Conservation (phyloP, 2,329 filamentous ascomycete species). For the Gliomastix tumulicola region DNA sequence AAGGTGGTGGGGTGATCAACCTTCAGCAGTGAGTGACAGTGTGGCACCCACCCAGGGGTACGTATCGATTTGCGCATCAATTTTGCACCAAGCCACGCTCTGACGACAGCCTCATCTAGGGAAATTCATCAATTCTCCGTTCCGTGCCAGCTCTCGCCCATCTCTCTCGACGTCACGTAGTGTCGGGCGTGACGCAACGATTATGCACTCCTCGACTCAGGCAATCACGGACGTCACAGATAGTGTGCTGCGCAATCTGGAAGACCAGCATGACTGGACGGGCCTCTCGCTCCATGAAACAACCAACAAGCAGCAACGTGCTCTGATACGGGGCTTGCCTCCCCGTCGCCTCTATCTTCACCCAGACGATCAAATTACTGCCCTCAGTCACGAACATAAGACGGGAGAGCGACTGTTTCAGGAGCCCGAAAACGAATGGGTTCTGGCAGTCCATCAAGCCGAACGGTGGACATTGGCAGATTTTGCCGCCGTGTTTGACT, state of each 20-base stretch:
- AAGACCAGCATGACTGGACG: conserved; percentile 71
- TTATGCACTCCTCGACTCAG: too few relatives aligned
- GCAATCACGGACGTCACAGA: conserved; percentile 17
- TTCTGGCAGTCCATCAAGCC: conserved; percentile 63
- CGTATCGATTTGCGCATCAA: too few relatives aligned
- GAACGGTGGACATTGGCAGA: conserved; percentile 65
- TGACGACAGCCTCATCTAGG: too few relatives aligned
- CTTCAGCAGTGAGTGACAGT: too few relatives aligned
- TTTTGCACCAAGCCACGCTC: too few relatives aligned
- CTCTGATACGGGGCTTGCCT: conserved; percentile 65
- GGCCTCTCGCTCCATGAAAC: conserved; percentile 48
- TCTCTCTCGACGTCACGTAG: too few relatives aligned
- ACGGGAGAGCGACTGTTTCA: conserved; percentile 36
- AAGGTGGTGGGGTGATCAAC: too few relatives aligned
- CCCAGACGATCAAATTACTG: conserved; percentile 73
- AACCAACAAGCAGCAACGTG: too few relatives aligned
- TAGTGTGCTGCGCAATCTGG: conserved; percentile 62
- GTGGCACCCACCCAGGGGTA: too few relatives aligned
- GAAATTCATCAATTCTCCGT: too few relatives aligned
- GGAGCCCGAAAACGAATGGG: conserved; percentile 63
- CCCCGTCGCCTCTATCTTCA: conserved; percentile 70
- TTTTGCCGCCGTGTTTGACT: conserved; percentile 66
- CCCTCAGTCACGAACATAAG: conserved; percentile 53
- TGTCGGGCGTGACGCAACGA: too few relatives aligned
- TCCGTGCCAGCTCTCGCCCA: too few relatives aligned